phyloP scores from a whole-genome alignment of 805 yeast genomes.

The Myxozyma nipponensis region DNA sequence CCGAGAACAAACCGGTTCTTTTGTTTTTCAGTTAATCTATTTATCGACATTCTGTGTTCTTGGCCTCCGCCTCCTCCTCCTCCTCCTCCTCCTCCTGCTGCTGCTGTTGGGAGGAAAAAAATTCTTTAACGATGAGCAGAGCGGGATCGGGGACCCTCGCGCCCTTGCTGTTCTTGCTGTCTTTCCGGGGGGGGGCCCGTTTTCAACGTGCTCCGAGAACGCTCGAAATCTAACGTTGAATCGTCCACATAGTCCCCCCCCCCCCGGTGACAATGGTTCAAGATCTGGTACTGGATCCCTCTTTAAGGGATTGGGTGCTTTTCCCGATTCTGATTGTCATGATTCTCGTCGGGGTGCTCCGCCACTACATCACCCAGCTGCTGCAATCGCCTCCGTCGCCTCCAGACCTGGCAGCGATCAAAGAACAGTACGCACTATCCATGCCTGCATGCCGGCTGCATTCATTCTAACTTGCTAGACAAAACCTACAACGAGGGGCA shows the following conservation, averaged over 20 bases:
- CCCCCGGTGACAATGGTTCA: slow-evolving; percentile 42
- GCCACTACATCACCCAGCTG: slow-evolving; percentile 63
- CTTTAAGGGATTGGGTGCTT: slow-evolving; percentile 82
- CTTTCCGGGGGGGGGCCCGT: no score
- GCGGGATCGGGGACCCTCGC: no score
- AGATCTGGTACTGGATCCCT: slow-evolving; percentile 70
- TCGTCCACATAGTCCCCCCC: no score
- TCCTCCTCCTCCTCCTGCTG: no score
- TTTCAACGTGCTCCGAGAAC: no score
- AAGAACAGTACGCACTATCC: slow-evolving; percentile 45
- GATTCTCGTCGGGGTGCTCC: slow-evolving; percentile 78
- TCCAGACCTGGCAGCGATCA: slow-evolving; percentile 48
- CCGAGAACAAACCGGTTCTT: slow-evolving; percentile 91
- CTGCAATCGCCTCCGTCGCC: slow-evolving; percentile 57
- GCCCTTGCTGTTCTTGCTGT: no score
- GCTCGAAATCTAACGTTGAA: no score
- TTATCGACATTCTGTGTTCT: no score
- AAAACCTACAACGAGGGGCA: slow-evolving; percentile 57
- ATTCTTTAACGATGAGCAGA: no score
- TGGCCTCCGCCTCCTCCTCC: no score
- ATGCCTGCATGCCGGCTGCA: not conserved
- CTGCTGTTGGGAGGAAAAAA: no score
- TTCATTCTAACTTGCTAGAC: slow-evolving; percentile 33
- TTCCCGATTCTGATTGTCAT: slow-evolving; percentile 85
- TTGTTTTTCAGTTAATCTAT: slow-evolving; percentile 36